Conservation (phyloP, 176 grass and related monocot genomes). For the Microstegium vimineum region DNA sequence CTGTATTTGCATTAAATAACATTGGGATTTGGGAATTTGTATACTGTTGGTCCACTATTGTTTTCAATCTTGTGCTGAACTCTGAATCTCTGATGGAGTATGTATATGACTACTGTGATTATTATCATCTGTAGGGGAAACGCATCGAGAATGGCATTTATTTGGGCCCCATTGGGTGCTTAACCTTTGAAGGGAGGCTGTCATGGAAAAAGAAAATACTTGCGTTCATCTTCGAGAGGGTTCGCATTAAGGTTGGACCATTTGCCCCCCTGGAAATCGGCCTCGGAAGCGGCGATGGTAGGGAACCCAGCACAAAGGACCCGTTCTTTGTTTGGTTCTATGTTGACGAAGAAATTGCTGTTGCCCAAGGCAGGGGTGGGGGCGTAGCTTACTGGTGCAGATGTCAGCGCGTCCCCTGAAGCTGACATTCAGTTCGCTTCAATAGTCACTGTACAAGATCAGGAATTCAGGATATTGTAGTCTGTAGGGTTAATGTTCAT, state of each 20-base stretch:
- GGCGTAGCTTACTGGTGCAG: slow-evolving; percentile 87
- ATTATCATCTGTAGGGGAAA: slow-evolving; percentile 57
- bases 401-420: slow-evolving; percentile 56
- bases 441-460: not conserved
- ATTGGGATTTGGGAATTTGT: not conserved
- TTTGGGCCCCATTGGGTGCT: slow-evolving; percentile 54
- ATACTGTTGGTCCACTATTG: not conserved
- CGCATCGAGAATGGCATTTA: slow-evolving; percentile 90
- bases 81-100: too few species aligned
- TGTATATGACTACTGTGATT: too few species aligned
- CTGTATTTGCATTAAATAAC: not conserved
- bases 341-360: slow-evolving; percentile 86
- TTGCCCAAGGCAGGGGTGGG: slow-evolving; percentile 80
- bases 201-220: slow-evolving; percentile 93
- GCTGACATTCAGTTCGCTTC: not conserved
- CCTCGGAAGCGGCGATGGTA: slow-evolving; percentile 21
- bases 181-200: slow-evolving; percentile 77
- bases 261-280: slow-evolving; percentile 63
- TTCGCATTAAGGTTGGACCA: slow-evolving; percentile 69
- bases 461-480: not conserved
- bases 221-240: slow-evolving; percentile 74
- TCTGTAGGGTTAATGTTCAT: not conserved
- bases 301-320: slow-evolving; percentile 74
- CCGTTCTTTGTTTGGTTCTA: slow-evolving; percentile 95
- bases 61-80: not conserved